These are phyloP conservation scores for Paramyrothecium roridum DNA, from an alignment of 2,329 filamentous ascomycete species.

Conservation along the genomic window DNA sequence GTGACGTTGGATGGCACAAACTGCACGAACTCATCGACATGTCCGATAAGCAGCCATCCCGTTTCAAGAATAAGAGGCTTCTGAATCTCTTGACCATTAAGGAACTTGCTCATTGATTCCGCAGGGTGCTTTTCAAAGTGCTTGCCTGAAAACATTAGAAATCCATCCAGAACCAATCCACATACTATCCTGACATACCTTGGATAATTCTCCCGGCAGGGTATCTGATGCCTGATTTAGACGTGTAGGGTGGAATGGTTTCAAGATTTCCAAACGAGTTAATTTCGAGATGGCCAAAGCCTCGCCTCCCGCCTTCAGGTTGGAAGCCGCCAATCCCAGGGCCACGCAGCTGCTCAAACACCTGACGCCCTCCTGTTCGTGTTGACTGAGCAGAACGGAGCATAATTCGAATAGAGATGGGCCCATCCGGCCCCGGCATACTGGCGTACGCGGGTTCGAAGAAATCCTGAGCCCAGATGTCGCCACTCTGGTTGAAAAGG, in stretches of 20 bases:
- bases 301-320: conserved; percentile 9
- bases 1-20: conserved; percentile 18
- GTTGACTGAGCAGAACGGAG: conserved; percentile 24
- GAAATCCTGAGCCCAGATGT: conserved; percentile 36
- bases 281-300: conserved; percentile 11
- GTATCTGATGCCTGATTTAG: conserved; percentile 13
- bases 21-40: conserved; percentile 23
- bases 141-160: conserved; percentile 12
- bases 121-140: conserved; percentile 6
- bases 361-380: conserved; percentile 22
- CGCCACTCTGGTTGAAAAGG: conserved; percentile 17
- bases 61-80: conserved; percentile 26
- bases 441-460: conserved; percentile 34
- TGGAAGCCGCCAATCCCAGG: conserved; percentile 28
- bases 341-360: conserved; percentile 27
- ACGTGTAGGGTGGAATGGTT: conserved; percentile 29
- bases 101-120: conserved; percentile 17
- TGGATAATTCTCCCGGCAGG: conserved; percentile 22
- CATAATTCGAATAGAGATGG: conserved; percentile 26
- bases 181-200: too few species aligned
- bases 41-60: conserved; percentile 18
- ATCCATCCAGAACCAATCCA: too few species aligned
- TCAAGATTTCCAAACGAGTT: conserved; percentile 29
- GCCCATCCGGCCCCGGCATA: conserved; percentile 32
- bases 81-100: conserved; percentile 30